These are phyloP conservation scores for Paraconiothyrium sp. DNA, from an alignment of 2,329 filamentous ascomycete species.

Conservation along the genomic window DNA sequence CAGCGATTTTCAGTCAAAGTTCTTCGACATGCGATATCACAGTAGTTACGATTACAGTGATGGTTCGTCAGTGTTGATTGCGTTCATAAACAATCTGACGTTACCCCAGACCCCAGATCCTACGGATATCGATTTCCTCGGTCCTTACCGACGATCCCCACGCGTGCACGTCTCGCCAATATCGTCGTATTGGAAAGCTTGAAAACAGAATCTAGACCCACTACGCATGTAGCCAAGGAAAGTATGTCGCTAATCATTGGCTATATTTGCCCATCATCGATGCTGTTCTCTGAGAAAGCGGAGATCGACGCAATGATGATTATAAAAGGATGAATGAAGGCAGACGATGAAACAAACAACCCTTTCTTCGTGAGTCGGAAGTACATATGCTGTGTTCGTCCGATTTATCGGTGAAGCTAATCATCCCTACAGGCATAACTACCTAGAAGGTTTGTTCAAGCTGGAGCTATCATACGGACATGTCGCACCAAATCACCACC, in stretches of 20 bases:
- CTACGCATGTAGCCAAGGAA: conserved; percentile 2
- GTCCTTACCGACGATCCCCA: background rate
- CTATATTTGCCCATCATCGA: background rate
- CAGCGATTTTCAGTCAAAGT: background rate
- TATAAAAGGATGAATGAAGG: background rate
- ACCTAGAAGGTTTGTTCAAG: background rate
- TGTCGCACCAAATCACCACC: background rate
- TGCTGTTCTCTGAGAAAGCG: background rate
- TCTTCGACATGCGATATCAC: background rate
- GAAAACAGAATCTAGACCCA: background rate
- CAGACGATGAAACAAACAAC: background rate
- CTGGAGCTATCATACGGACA: background rate
- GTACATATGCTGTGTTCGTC: background rate
- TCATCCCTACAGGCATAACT: background rate
- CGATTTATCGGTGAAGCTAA: background rate
- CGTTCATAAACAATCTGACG: background rate
- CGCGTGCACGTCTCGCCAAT: background rate
- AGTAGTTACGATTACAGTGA: background rate
- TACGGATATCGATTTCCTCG: conserved; percentile 12
- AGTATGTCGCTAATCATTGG: conserved; percentile 1
- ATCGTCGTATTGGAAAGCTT: conserved; percentile 4
- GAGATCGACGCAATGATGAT: conserved; percentile 6
- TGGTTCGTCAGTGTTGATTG: background rate
- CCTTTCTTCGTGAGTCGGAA: background rate
- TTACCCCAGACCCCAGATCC: background rate